Evolutionary conservation across 108 stramenopile genomes (phyloP), one percentile per base, ranked within the genome.

Genomic region (Cyclostephanos invisitatus): DNA sequence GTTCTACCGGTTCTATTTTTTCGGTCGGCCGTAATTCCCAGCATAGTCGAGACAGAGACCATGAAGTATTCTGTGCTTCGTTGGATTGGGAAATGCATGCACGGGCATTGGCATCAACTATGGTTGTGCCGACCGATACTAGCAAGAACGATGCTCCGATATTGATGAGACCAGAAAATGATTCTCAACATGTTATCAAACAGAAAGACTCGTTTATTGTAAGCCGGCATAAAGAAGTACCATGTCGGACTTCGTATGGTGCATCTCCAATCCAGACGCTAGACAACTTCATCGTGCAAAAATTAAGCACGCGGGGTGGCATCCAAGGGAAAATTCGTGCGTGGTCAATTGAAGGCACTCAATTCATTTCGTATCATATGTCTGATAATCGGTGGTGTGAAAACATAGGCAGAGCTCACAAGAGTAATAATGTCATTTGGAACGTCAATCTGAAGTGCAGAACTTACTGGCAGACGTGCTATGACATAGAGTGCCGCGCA

Each of bases 391-490:
- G 94, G 51, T 95, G 80, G 70, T 95, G 80, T 62, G 80, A 81
- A 28, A 50, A 68, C 27, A 81, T 81, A 10, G 70, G 68, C 1
- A 40, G 80, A 56, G 37, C 36, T 14, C 80, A 81, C 64, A 70
- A 78, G 73, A 89, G 87, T 20, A 95, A 95, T 75, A 89, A 89
- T 64, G 84, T 95, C 42, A 89, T 86, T 72, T 95, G 91, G 91
- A 88, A 84, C 14, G 81, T 95, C 27, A 82, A 91, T 58, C 73
- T 95, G 57, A 63, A 36, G 10, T 51, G 74, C 32, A 73, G 61
- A 68, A 73, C 64, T 14, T 88, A 81, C 51, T 80, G 78, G 67
- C 94, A 95, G 69, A 56, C 77, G 12, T 95, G 94, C 40, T 85
- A 88, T 59, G 91, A 95, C 63, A 89, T 80, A 0, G 94, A 95